Evolutionary conservation across 306 rosid genomes (phyloP).

Genomic region (Citrullus amarus): DNA sequence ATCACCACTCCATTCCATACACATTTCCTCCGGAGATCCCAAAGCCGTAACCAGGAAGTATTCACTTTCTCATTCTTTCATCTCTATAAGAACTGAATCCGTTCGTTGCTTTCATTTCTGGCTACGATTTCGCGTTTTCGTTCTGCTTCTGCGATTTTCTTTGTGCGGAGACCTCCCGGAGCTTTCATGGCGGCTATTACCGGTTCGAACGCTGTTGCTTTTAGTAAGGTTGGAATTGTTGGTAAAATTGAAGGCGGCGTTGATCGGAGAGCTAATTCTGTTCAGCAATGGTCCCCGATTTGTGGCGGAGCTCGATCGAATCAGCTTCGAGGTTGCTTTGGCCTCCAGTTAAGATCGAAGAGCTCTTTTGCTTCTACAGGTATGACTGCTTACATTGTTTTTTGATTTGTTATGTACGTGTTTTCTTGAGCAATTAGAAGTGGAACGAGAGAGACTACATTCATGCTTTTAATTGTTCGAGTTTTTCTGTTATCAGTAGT

Average conservation of each 20-base stretch:
- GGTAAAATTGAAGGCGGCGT: conserved; percentile 16
- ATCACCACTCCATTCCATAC: conserved; percentile 19
- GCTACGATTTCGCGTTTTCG: conserved; percentile 7
- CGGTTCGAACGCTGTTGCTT: conserved; percentile 44
- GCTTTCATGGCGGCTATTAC: conserved; percentile 56
- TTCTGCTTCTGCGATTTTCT: conserved; percentile 10
- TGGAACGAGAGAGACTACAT: not conserved
- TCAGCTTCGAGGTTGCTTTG: conserved; percentile 18
- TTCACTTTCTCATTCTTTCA: not conserved
- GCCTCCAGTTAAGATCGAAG: conserved; percentile 35
- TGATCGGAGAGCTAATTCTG: conserved; percentile 18
- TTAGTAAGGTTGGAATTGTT: conserved; percentile 24
- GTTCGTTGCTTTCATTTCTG: conserved; percentile 16
- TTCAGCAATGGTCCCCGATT: conserved; percentile 44
- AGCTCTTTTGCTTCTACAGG: conserved; percentile 33
- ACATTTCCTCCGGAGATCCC: conserved; percentile 41
- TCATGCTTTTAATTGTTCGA: not conserved
- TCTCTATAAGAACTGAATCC: not conserved
- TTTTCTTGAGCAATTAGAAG: not conserved
- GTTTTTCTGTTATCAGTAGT: not conserved
- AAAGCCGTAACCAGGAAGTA: conserved; percentile 14
- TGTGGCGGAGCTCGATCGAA: conserved; percentile 2
- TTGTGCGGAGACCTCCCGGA: conserved; percentile 17
- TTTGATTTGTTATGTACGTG: not conserved
- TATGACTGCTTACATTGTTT: conserved; percentile 6